Evolutionary conservation across 768 basidiomycete genomes (phyloP), one percentile per base, ranked within the genome.

Genomic region (Pholiota conissans): DNA sequence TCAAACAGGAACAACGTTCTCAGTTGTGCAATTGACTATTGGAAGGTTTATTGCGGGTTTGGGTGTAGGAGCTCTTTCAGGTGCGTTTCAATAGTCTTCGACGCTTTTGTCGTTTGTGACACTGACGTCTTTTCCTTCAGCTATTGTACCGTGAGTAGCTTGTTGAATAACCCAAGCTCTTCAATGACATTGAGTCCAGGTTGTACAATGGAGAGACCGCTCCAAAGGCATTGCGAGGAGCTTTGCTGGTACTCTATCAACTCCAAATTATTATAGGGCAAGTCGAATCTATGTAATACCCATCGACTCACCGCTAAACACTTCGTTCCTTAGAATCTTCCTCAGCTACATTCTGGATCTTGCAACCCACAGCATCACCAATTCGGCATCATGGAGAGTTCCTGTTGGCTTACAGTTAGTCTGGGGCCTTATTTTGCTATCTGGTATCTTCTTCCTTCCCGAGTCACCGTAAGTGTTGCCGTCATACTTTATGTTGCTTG

Each of bases 191-290:
- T 30, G 27, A n/a, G 11, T 45, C 4, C 73, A 67, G 78, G n/a
- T 63, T 91, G 6, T 91, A 91, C 68, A 90, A 88, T 61, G 89
- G 90, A 35, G 90, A 91, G 71, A 87, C 89, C 0, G 83, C 89
- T 0, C 90, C 90, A 0, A 90, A 90, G 65, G 79, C 83, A 0
- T 77, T 91, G 56, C 82, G 90, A 66, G 91, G 90, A 7, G 82
- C 86, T 18, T 69, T 83, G 9, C 73, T 93, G 27, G 88, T 89
- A 1, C 73, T 92, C 16, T 91, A 91, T 65, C 90, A 91, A 66
- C 74, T 91, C 11, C 88, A 90, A 67, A 89, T 91, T 60, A 89
- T 90, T 63, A 73, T 80, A 11, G 87, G 87, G 88, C 86, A 63
- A 35, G 78, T 0, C 30, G 7, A 45, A 30, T 49, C 9, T 5